Base-by-base conservation (phyloP, 2,329 filamentous ascomycete species). In the Emergomyces africanus region DNA sequence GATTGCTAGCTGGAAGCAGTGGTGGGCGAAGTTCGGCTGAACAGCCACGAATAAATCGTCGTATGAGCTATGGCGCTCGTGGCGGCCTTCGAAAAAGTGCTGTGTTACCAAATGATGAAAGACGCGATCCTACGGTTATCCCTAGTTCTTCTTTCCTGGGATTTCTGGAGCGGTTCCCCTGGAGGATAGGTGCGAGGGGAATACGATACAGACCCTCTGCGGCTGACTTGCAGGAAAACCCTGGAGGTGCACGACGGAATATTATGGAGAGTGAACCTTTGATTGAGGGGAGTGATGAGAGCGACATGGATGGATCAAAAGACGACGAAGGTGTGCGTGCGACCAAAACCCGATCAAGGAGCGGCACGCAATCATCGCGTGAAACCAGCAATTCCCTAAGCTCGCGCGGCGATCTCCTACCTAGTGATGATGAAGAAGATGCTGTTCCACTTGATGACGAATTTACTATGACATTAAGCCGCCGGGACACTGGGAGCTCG, bases 371-470 rank as follows among this genome's bases (percentile, higher is more conserved):
- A 15, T 86, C 83, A 4, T 95, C 90, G 14, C 86, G 87, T 46
- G 86, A 86, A 63, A 96, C 91, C 0, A 87, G 84, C 33, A 90
- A 92, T 69, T 96, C 91, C 5, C 84, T 88, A 63, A 87, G 91
- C 66, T 96, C 90, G 12, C 80, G 92, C 53, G 90, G 90, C 1
- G 92, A 97, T 73, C 77, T 97, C 14, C 94, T 96, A 65, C 90
- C 90, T 0, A 96, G 90, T 66, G 90, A 95, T 67, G 90, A 91
- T 57, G 90, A 95, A 63, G 91, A 95, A 70, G 92, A 97, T 72
- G 92, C 92, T 0, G 83, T 96, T n/a, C 89, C 90, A 14, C 75
- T 97, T 20, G 89, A 92, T 66, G 92, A 96, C 69, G 91, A 96
- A 68, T 95, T 97, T 66, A 89, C 90, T 2, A 85, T 95, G 70